These are phyloP conservation scores for Alternaria alternata DNA, from an alignment of 2,329 filamentous ascomycete genomes.

Conservation along the genomic window DNA sequence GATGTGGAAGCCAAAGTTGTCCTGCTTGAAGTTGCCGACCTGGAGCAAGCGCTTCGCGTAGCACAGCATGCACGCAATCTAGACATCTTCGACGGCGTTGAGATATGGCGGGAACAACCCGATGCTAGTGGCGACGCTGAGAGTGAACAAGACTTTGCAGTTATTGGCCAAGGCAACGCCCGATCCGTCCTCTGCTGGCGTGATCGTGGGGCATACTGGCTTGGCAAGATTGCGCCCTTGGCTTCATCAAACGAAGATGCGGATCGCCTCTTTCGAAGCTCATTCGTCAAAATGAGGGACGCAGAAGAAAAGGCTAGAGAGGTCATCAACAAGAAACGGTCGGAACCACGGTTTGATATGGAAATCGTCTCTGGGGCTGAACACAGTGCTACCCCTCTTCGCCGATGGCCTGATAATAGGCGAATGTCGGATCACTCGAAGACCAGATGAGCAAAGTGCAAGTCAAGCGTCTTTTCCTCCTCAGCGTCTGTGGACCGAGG, in stretches of 20 bases:
- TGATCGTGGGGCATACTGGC: conserved; percentile 39
- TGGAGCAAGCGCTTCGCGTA: conserved; percentile 72
- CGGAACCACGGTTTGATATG: conserved; percentile 8
- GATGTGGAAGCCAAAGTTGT: conserved; percentile 63
- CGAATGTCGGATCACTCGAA: background rate
- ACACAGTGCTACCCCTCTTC: background rate
- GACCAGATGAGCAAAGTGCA: background rate
- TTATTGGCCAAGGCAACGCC: conserved; percentile 53
- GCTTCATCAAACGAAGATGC: conserved; percentile 5
- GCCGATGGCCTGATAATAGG: background rate
- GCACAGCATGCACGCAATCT: conserved; percentile 53
- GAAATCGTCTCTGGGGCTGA: background rate
- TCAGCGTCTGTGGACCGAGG: background rate
- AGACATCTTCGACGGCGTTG: conserved; percentile 54
- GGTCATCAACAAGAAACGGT: background rate
- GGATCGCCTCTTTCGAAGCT: conserved; percentile 2
- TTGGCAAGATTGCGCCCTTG: conserved; percentile 17
- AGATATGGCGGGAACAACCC: conserved; percentile 75
- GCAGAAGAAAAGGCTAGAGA: background rate
- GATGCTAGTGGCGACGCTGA: conserved; percentile 6
- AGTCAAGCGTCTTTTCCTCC: background rate
- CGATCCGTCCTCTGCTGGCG: conserved; percentile 56
- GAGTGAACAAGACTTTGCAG: conserved; percentile 25
- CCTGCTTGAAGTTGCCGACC: conserved; percentile 76
- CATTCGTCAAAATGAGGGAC: background rate